Base-by-base conservation (phyloP, 441 rosid genomes). In the Arabidopsis hybrid region DNA sequence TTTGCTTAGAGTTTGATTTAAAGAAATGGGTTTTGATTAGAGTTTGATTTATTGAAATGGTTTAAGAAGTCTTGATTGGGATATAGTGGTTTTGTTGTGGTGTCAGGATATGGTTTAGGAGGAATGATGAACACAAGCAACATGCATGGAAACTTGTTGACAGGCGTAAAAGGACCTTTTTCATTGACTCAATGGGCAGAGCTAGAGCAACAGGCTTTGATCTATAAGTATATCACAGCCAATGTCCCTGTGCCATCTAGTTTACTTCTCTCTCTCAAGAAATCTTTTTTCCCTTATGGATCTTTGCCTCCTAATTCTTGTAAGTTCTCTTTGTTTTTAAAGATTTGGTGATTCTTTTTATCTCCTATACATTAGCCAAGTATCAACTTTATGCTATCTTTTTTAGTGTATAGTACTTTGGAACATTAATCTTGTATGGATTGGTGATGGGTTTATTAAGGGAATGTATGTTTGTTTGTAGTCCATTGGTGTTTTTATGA, bases 171-270 rank as follows among this genome's bases (percentile, higher is more conserved):
- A 85, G 93, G 93, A 13, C 91, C 93, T 39, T 95, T 92, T 59
- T 87, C 97, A 63, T 86, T 84, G 67, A 82, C 92, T 18, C 99
- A 95, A 74, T 92, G 95, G 97, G 85, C 86, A 72, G 99, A 95
- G 87, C 76, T 93, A 35, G 91, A 93, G 78, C 95, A 88, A 73
- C 98, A 93, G 72, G 96, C 97, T 5, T 86, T 90, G 89, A 92
- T 92, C 85, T 92, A 87, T 80, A 95, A 92, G 75, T 89, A 91
- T 75, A 82, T 95, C 52, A 83, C 81, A 29, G 87, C 95, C 55
- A 91, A 89, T 76, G 89, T 86, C 17, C 92, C 97, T 52, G 85
- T 95, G 34, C 99, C 99, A 13, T 76, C 97, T 56, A 85, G 85
- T 75, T 79, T 95, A 63, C 87, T 95, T 63, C 64, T 78, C 53